Evolutionary conservation across 1,284 basidiomycete genomes (phyloP).

Genomic region (Puccinia sorghi): DNA sequence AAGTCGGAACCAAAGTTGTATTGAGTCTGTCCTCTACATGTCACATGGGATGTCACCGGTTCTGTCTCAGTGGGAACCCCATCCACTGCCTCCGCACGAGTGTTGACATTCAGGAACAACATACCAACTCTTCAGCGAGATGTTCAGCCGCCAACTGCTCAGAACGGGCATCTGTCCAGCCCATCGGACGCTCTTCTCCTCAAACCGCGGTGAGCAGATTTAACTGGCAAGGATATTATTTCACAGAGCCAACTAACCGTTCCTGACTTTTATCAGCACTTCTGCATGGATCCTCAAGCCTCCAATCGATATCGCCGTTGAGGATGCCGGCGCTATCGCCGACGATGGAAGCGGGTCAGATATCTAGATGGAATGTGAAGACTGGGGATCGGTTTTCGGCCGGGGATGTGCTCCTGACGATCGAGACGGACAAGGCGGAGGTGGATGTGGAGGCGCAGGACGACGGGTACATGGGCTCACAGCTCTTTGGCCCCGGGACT

Average conservation of each 20-base stretch:
- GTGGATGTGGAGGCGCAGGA: slow-evolving; percentile 61
- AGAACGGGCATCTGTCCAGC: background rate
- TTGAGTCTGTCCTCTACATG: no score
- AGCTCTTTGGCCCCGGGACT: slow-evolving; percentile 53
- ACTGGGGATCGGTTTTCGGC: slow-evolving; percentile 55
- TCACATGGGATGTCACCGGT: no score
- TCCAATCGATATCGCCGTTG: slow-evolving; percentile 31
- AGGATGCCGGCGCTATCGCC: slow-evolving; percentile 54
- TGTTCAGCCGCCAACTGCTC: background rate
- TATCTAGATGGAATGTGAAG: slow-evolving; percentile 53
- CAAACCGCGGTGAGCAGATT: background rate
- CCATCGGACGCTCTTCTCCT: background rate
- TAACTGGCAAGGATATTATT: background rate
- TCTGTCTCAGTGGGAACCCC: no score
- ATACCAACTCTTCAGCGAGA: background rate
- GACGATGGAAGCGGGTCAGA: slow-evolving; percentile 56
- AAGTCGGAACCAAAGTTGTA: no score
- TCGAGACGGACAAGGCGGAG: slow-evolving; percentile 58
- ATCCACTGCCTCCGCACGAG: no score
- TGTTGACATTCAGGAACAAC: no score
- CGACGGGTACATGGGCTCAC: slow-evolving; percentile 60
- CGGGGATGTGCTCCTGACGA: slow-evolving; percentile 57
- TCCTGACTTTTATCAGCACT: slow-evolving; percentile 2
- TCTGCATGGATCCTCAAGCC: slow-evolving; percentile 14
- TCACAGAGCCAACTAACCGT: background rate